phyloP scores from a whole-genome alignment of 805 yeast species.

The Kurtzmaniella cleridarum region DNA sequence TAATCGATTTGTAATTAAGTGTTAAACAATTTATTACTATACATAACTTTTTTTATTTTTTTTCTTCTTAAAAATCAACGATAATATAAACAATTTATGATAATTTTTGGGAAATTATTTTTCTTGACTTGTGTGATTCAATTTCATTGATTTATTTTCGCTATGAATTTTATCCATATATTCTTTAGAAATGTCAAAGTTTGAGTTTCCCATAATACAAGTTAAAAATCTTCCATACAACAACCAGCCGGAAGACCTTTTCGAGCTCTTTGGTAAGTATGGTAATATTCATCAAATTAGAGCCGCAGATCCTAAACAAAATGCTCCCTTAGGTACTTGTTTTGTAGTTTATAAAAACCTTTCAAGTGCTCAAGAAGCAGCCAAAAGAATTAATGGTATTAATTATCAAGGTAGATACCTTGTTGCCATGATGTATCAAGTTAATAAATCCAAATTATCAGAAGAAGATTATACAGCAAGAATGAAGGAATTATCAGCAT shows the following conservation, averaged over 20 bases:
- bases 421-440: conserved; percentile 44
- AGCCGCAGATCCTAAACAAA: conserved; percentile 28
- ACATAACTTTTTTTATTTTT: too few relatives aligned
- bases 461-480: conserved; percentile 20
- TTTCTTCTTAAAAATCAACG: too few relatives aligned
- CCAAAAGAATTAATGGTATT: conserved; percentile 53
- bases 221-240: conserved; percentile 57
- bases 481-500: conserved; percentile 22
- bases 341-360: conserved; percentile 48
- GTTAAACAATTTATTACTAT: too few relatives aligned
- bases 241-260: conserved; percentile 41
- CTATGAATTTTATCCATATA: too few relatives aligned
- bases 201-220: conserved; percentile 39
- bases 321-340: conserved; percentile 44
- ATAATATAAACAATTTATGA: too few relatives aligned
- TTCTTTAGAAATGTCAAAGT: background rate
- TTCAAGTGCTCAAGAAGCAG: conserved; percentile 44
- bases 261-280: conserved; percentile 47
- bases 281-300: conserved; percentile 56
- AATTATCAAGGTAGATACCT: conserved; percentile 55
- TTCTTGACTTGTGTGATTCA: too few relatives aligned
- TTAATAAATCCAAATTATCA: conserved; percentile 31
- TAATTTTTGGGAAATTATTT: too few relatives aligned
- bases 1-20: too few relatives aligned
- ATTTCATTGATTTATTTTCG: too few relatives aligned